Percentiles rank a stretch among this genome's conserved stretches.
phyloP scores from a whole-genome alignment of 805 yeast genomes.

The Metschnikowia bowlesiae region DNA sequence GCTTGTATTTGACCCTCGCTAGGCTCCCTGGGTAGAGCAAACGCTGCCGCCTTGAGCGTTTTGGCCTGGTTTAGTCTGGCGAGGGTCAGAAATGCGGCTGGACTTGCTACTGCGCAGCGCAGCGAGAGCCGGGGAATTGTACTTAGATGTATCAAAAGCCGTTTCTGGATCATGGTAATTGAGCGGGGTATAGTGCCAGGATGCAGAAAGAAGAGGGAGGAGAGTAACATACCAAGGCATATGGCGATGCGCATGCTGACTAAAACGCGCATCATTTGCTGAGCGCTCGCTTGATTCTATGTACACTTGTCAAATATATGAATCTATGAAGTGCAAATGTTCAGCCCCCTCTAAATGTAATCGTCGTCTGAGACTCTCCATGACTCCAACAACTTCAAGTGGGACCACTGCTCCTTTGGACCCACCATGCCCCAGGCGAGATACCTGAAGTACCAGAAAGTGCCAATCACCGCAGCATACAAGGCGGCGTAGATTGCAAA shows the following conservation, averaged over 20 bases:
- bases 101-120: not conserved
- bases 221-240: not conserved
- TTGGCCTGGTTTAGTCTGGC: conserved; percentile 7
- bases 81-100: not conserved
- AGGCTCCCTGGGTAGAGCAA: conserved; percentile 25
- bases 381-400: conserved; percentile 35
- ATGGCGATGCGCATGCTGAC: not conserved
- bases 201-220: not conserved
- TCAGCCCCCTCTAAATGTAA: conserved; percentile 17
- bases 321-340: not conserved
- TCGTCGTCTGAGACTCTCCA: conserved; percentile 42
- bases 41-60: conserved; percentile 26
- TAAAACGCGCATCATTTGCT: conserved; percentile 2
- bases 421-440: conserved; percentile 79
- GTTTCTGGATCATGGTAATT: not conserved
- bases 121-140: not conserved
- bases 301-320: not conserved
- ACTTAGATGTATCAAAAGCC: not conserved
- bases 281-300: not conserved
- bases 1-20: not conserved
- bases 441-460: conserved; percentile 60
- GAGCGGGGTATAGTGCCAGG: not conserved
- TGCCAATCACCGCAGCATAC: conserved; percentile 49
- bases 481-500: conserved; percentile 39
- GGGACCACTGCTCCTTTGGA: conserved; percentile 35